Evolutionary conservation across 805 yeast genomes (phyloP).

Genomic region (Zygosaccharomyces gambellarensis): DNA sequence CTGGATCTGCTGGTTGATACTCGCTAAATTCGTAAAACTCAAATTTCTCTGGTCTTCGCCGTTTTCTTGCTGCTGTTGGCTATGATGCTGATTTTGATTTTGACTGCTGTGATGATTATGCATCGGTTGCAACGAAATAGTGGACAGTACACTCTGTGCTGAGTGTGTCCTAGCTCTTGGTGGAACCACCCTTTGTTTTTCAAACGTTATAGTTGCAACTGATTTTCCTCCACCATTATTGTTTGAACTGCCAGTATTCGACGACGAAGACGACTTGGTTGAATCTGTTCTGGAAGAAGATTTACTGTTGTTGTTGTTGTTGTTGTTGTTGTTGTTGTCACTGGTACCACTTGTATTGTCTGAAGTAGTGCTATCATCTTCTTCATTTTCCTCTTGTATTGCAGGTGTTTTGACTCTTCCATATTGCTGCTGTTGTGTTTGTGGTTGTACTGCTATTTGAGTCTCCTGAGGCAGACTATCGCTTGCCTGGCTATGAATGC

Average conservation of each 20-base stretch:
- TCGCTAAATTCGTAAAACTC: slow-evolving; percentile 20
- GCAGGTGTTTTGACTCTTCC: slow-evolving; percentile 15
- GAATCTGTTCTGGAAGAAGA: slow-evolving; percentile 1
- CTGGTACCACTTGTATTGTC: not conserved
- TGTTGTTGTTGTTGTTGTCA: not conserved
- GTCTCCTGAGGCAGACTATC: slow-evolving; percentile 9
- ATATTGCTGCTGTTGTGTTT: slow-evolving; percentile 7
- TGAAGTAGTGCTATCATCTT: not conserved
- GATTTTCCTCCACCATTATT: slow-evolving; percentile 10
- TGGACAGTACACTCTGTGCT: slow-evolving; percentile 43
- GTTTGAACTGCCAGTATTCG: slow-evolving; percentile 8
- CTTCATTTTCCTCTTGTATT: slow-evolving; percentile 15
- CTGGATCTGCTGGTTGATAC: slow-evolving; percentile 37
- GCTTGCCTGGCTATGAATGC: slow-evolving; percentile 25
- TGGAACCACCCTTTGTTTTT: slow-evolving; percentile 59
- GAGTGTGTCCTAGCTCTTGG: slow-evolving; percentile 38
- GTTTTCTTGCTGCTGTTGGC: slow-evolving; percentile 7
- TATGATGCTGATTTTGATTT: slow-evolving; percentile 4
- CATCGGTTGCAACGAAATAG: slow-evolving; percentile 57
- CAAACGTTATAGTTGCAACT: slow-evolving; percentile 35
- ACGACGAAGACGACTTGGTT: slow-evolving; percentile 11
- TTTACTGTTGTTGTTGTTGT: not conserved
- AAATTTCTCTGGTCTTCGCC: slow-evolving; percentile 8
- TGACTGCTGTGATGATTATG: slow-evolving; percentile 45
- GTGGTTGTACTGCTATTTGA: slow-evolving; percentile 2